Evolutionary conservation across 2,329 filamentous ascomycete species (phyloP), one percentile per base, ranked within the genome.

Genomic region (Penicillium sp.): DNA sequence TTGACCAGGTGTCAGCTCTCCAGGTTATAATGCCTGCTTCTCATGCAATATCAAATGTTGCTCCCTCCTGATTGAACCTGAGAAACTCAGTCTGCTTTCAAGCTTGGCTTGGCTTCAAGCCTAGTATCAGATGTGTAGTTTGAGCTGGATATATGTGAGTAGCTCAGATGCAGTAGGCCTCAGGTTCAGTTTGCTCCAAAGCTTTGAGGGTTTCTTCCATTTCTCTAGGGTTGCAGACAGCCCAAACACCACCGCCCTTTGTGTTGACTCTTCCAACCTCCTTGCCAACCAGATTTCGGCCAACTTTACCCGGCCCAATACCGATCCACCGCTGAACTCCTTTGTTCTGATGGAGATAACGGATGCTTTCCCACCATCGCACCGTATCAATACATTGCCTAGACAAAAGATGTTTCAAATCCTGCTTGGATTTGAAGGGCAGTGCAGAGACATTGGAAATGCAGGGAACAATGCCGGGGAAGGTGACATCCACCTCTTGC

Each of bases 171-270:
- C 11, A 11, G 27, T 39, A n/a, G 26, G 45, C 48, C 54, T 66
- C 61, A 19, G 51, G 61, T 53, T 81, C 86, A 10, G 87, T 90
- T 70, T 88, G 83, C 63, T 90, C 86, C 46, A 91, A 70, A 2
- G 82, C 86, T 58, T 76, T 80, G 39, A 91, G 71, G 45, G 88
- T 84, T 61, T 89, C 85, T 60, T 92, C 88, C 47, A 91, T 84
- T 72, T 91, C 89, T 54, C 81, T 83, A 9, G 93, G 91, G 70
- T 92, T 88, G 10, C 87, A 93, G 53, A 97, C 90, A 4, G 89
- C 92, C 92, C 93, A 96, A 0, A 97, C 93, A 2, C 93, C 93
- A 48, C 92, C 93, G 1, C 92, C 92, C 71, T 93, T 96, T 48
- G 93, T 85, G 16, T 84, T 79, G 54, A 95, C 90, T 68, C 88